Evolutionary conservation across 441 rosid species (phyloP).

Genomic region (Arabidopsis lyrata): DNA sequence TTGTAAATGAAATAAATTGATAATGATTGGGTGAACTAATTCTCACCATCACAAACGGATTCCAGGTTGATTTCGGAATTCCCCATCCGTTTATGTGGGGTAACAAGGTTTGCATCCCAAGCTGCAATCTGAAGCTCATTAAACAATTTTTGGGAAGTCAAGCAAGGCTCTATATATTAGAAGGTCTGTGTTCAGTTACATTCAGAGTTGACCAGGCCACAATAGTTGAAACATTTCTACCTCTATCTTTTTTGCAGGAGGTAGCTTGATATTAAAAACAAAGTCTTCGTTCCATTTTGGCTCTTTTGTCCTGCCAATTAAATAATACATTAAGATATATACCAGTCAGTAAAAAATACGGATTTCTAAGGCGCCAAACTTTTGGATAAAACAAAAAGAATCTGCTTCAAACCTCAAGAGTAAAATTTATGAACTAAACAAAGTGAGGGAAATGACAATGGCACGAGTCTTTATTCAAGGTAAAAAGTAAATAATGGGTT

Average conservation of each 20-base stretch:
- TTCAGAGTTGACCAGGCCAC: slow-evolving; percentile 7
- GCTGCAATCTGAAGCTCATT: slow-evolving; percentile 77
- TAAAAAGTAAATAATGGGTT: background rate
- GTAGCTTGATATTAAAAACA: slow-evolving; percentile 69
- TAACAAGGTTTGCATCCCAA: slow-evolving; percentile 98
- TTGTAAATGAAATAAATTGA: background rate
- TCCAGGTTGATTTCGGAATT: slow-evolving; percentile 72
- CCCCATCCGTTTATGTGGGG: slow-evolving; percentile 99
- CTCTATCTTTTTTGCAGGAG: slow-evolving; percentile 72
- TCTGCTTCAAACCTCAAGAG: slow-evolving; percentile 5
- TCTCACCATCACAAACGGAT: slow-evolving; percentile 79
- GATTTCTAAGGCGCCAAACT: slow-evolving; percentile 18
- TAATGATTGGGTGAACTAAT: slow-evolving; percentile 12
- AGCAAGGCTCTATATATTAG: slow-evolving; percentile 18
- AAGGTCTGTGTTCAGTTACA: background rate
- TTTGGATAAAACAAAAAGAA: background rate
- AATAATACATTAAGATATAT: slow-evolving; percentile 17
- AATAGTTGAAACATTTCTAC: slow-evolving; percentile 43
- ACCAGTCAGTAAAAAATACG: slow-evolving; percentile 14
- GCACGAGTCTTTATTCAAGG: background rate
- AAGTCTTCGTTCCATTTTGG: slow-evolving; percentile 94
- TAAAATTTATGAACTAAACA: slow-evolving; percentile 1
- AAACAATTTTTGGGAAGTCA: slow-evolving; percentile 29
- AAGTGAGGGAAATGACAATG: background rate
- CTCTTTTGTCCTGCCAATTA: slow-evolving; percentile 64